Evolutionary conservation across 2,329 filamentous ascomycete species (phyloP).

Genomic region (Colletotrichum higginsianum): DNA sequence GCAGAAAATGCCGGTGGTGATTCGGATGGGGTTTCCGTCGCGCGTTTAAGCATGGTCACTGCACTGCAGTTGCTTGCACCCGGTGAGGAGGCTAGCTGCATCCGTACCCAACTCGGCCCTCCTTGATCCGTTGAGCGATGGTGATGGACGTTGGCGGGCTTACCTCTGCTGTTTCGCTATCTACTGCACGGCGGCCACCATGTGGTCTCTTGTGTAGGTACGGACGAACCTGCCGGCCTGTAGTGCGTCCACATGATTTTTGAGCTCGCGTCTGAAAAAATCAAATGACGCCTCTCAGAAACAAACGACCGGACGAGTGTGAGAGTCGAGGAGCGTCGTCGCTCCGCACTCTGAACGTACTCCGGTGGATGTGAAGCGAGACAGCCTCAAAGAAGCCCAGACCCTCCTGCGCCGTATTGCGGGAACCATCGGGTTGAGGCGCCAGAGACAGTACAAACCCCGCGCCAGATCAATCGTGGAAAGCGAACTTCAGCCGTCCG

Average conservation of each 20-base stretch:
- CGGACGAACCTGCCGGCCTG: slow-evolving; percentile 3
- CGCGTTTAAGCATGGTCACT: slow-evolving; percentile 30
- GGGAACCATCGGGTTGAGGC: neutral
- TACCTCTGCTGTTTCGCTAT: slow-evolving; percentile 21
- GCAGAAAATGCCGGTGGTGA: slow-evolving; percentile 34
- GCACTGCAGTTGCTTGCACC: slow-evolving; percentile 4
- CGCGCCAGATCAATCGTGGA: neutral
- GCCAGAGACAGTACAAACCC: neutral
- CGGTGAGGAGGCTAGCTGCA: slow-evolving; percentile 35
- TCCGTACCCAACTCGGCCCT: slow-evolving; percentile 39
- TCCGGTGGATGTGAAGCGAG: neutral
- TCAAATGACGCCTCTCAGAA: neutral
- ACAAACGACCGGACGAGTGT: neutral
- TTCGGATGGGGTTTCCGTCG: slow-evolving; percentile 37
- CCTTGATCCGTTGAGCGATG: slow-evolving; percentile 26
- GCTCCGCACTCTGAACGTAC: neutral
- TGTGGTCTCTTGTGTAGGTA: neutral
- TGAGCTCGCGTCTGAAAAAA: neutral
- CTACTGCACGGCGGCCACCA: neutral
- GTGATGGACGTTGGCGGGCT: slow-evolving; percentile 23
- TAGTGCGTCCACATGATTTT: neutral
- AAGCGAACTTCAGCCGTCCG: neutral
- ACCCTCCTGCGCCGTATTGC: neutral
- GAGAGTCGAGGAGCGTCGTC: neutral
- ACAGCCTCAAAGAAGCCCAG: slow-evolving; percentile 4